These are phyloP conservation scores for Vitellaria paradoxa DNA, from an alignment of 179 eudicot species.

Conservation along the genomic window DNA sequence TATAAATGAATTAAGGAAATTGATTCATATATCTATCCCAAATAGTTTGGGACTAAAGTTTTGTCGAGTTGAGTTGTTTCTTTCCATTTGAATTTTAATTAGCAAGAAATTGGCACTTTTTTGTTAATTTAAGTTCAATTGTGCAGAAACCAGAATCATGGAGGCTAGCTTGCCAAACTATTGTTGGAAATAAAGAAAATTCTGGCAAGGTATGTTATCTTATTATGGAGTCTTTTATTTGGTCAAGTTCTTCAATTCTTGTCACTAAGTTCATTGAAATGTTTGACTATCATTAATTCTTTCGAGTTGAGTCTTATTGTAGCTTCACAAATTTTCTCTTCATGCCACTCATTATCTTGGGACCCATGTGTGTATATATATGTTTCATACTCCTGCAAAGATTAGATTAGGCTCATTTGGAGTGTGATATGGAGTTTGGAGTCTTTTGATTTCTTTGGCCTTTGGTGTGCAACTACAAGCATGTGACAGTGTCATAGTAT, in stretches of 20 bases:
- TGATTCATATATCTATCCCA: too few relatives aligned
- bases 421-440: too few relatives aligned
- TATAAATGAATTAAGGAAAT: too few relatives aligned
- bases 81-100: not conserved
- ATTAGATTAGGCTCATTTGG: too few relatives aligned
- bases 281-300: not conserved
- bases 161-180: conserved; percentile 99
- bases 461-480: not conserved
- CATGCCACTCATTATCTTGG: not conserved
- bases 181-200: conserved; percentile 91
- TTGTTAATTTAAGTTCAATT: not conserved
- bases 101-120: not conserved
- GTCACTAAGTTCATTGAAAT: not conserved
- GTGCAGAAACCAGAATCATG: conserved; percentile 93
- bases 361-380: not conserved
- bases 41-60: too few relatives aligned
- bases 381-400: too few relatives aligned
- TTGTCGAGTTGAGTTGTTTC: too few relatives aligned
- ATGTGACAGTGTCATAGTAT: too few relatives aligned
- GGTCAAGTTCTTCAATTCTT: not conserved
- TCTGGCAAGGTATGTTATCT: conserved; percentile 70
- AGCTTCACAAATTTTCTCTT: not conserved
- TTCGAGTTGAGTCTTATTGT: not conserved
- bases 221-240: not conserved
- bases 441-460: not conserved